phyloP scores from a whole-genome alignment of 768 basidiomycete species.

The Neoboletus brunneissimus region DNA sequence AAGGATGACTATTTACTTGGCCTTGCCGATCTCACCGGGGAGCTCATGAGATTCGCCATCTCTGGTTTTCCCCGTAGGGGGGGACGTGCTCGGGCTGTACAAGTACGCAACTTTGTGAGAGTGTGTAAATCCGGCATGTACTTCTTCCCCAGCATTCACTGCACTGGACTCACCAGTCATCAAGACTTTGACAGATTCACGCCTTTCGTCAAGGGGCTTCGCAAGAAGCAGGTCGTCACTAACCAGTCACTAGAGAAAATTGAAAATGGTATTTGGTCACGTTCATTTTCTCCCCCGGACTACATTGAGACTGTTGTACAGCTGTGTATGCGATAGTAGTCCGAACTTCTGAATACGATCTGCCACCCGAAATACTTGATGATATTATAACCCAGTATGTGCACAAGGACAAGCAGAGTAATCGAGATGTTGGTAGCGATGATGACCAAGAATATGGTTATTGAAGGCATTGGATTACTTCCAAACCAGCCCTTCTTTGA shows the following conservation, averaged over 20 bases:
- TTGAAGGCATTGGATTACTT: slow-evolving; percentile 1
- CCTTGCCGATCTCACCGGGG: slow-evolving; percentile 91
- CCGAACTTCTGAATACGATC: slow-evolving; percentile 69
- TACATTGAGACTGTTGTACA: slow-evolving; percentile 27
- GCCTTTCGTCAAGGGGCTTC: slow-evolving; percentile 66
- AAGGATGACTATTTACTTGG: slow-evolving; percentile 88
- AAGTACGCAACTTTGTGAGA: slow-evolving; percentile 70
- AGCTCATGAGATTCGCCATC: slow-evolving; percentile 95
- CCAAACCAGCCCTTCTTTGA: background rate
- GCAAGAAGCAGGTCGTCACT: slow-evolving; percentile 87
- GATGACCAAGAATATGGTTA: slow-evolving; percentile 29
- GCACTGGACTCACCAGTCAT: background rate
- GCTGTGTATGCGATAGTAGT: slow-evolving; percentile 73
- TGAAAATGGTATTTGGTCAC: slow-evolving; percentile 65
- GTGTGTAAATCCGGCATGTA: slow-evolving; percentile 65
- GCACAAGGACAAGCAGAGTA: slow-evolving; percentile 18
- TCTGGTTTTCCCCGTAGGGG: slow-evolving; percentile 70
- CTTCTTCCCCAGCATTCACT: background rate
- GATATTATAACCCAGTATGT: slow-evolving; percentile 55
- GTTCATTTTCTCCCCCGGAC: background rate
- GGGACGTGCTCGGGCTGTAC: slow-evolving; percentile 57
- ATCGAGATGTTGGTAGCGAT: slow-evolving; percentile 21
- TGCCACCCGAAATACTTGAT: slow-evolving; percentile 64
- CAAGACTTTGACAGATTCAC: slow-evolving; percentile 78
- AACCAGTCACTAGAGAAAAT: slow-evolving; percentile 89